These are phyloP conservation scores for Sporodiniella umbellata DNA, from an alignment of 371 early-diverging fungal species.

Conservation along the genomic window DNA sequence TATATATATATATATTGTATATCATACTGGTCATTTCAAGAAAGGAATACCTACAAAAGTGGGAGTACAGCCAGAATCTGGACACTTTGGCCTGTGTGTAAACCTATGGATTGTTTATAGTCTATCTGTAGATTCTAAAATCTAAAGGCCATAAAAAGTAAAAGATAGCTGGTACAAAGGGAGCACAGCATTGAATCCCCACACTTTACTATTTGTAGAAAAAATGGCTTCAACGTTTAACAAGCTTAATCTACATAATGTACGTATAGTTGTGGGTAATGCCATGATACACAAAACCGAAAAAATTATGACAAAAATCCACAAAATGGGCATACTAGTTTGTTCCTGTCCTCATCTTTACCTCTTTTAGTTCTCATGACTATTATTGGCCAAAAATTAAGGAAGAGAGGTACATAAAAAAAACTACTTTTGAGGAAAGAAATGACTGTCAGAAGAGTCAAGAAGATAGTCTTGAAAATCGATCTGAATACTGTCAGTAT, in stretches of 20 bases:
- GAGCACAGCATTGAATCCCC: slow-evolving; percentile 1
- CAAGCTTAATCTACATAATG: slow-evolving; percentile 12
- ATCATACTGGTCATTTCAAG: slow-evolving; percentile 5
- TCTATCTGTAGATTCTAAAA: slow-evolving; percentile 12
- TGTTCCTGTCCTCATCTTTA: neutral
- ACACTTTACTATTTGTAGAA: neutral
- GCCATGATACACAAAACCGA: slow-evolving; percentile 13
- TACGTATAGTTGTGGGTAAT: slow-evolving; percentile 17
- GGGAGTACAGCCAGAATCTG: slow-evolving; percentile 10
- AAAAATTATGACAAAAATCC: slow-evolving; percentile 1
- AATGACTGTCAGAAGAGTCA: slow-evolving; percentile 7
- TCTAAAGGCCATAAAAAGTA: neutral
- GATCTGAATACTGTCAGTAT: too few species aligned
- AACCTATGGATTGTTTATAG: slow-evolving; percentile 8
- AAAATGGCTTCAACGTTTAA: slow-evolving; percentile 1
- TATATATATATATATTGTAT: neutral
- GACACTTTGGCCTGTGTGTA: slow-evolving; percentile 8
- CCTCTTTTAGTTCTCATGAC: slow-evolving; percentile 2
- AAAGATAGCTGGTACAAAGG: slow-evolving; percentile 9
- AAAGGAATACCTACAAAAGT: slow-evolving; percentile 12
- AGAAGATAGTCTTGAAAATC: too few species aligned
- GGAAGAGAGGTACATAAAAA: slow-evolving; percentile 1
- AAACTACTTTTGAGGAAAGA: slow-evolving; percentile 4
- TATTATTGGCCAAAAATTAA: slow-evolving; percentile 7
- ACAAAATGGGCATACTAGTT: neutral